Base-by-base conservation (phyloP, 257 asterid genomes). In the Rehmannia glutinosa region DNA sequence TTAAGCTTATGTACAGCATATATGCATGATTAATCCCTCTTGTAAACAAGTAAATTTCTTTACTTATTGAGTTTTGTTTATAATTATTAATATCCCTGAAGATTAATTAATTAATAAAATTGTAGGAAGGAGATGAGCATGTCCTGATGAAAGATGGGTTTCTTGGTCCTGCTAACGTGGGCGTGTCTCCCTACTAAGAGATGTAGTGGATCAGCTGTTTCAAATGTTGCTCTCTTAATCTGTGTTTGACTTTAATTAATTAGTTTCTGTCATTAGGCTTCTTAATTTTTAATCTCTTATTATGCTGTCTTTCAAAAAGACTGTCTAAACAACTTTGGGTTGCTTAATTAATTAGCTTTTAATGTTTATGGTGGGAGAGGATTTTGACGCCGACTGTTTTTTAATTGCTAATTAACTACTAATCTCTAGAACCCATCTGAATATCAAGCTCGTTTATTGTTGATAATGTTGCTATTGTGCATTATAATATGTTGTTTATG, bases 41-140 rank as follows among this genome's bases (percentile, higher is more conserved):
- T n/a, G n/a, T n/a, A n/a, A n/a, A n/a, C n/a, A n/a, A n/a, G n/a
- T n/a, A n/a, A n/a, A n/a, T n/a, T n/a, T n/a, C n/a, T n/a, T n/a
- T n/a, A n/a, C n/a, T n/a, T n/a, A n/a, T n/a, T n/a, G n/a, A n/a
- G n/a, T n/a, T n/a, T n/a, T n/a, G n/a, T n/a, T n/a, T n/a, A n/a
- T n/a, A n/a, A n/a, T n/a, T n/a, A n/a, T n/a, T n/a, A n/a, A n/a
- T n/a, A n/a, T n/a, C n/a, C n/a, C n/a, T n/a, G n/a, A n/a, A n/a
- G n/a, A n/a, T n/a, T n/a, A n/a, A n/a, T n/a, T n/a, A n/a, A n/a
- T n/a, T n/a, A n/a, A n/a, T n/a, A n/a, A n/a, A n/a, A n/a, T n/a
- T 73, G 78, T 70, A 93, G 98, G 96, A 93, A 68, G 98, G 94
- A 17, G 98, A 90, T 23, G 96, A 87, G n/a, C n/a, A n/a, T 75